These are phyloP conservation scores for Yamadazyma membranifaciens DNA, from an alignment of 1,139 yeast genomes.

Conservation along the genomic window DNA sequence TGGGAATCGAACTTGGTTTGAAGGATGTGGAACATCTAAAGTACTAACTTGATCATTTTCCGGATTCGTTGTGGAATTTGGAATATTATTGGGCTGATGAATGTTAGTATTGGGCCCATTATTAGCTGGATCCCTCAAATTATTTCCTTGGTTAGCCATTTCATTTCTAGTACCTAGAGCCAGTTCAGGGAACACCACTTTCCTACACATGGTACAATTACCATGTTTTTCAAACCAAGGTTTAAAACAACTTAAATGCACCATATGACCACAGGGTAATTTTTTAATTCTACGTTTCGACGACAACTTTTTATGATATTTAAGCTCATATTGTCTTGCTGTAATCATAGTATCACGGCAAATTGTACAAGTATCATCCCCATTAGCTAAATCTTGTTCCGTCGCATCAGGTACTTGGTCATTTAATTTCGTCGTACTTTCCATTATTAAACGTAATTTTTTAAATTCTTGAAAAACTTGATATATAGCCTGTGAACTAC, in stretches of 20 bases:
- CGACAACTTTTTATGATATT: conserved; percentile 21
- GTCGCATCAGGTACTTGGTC: conserved; percentile 61
- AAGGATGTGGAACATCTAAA: conserved; percentile 2
- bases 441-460: conserved; percentile 54
- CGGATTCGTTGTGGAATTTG: not conserved
- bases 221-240: conserved; percentile 94
- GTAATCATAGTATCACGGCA: conserved; percentile 80
- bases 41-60: conserved; percentile 6
- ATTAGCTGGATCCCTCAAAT: not conserved
- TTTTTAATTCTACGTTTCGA: conserved; percentile 64
- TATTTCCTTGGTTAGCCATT: conserved; percentile 1
- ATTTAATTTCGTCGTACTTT: conserved; percentile 66
- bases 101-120: not conserved
- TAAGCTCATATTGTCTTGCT: conserved; percentile 27
- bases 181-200: conserved; percentile 49
- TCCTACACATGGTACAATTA: conserved; percentile 87
- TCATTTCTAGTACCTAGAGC: conserved; percentile 1
- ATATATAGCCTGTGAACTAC: conserved; percentile 55
- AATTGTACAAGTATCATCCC: conserved; percentile 70
- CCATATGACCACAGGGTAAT: conserved; percentile 79
- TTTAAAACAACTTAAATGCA: conserved; percentile 87
- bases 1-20: not conserved
- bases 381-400: conserved; percentile 56
- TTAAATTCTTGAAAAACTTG: conserved; percentile 49
- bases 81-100: not conserved